Evolutionary conservation across 192 early-diverging fungal species (phyloP).

Genomic region (Coemansia aciculifera): DNA sequence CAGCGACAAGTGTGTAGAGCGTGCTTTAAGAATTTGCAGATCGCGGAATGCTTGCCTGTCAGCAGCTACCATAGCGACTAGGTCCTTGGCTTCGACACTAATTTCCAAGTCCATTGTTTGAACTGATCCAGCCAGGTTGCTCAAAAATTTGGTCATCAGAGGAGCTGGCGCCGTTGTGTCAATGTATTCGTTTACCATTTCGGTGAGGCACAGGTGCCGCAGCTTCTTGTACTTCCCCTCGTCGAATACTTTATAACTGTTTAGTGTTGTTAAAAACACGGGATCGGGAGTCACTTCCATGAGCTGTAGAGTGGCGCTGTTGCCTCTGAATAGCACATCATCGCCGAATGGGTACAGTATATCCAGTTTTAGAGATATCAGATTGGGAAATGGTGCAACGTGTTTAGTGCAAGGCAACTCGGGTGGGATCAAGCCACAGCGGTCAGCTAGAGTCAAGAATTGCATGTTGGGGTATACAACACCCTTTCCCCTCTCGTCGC

Average conservation of each 20-base stretch:
- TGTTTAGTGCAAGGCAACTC: neutral
- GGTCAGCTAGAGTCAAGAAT: neutral
- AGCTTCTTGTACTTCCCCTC: neutral
- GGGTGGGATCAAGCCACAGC: neutral
- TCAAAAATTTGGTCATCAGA: neutral
- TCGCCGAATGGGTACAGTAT: conserved; percentile 14
- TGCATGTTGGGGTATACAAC: conserved; percentile 8
- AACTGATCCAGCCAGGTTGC: neutral
- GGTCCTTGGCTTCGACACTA: neutral
- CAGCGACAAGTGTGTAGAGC: neutral
- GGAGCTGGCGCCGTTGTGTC: neutral
- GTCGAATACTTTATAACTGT: neutral
- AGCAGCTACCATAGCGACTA: neutral
- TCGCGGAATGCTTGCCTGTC: neutral
- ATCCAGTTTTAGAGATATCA: neutral
- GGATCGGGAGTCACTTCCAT: neutral
- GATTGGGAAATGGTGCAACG: conserved; percentile 2
- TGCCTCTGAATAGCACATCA: conserved; percentile 14
- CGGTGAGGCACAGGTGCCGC: neutral
- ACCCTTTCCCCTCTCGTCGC: neutral
- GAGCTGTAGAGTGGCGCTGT: conserved; percentile 8
- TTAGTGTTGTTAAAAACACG: neutral
- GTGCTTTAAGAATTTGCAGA: neutral
- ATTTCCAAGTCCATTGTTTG: neutral
- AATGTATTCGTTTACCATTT: neutral